Evolutionary conservation across 371 early-diverging fungal genomes (phyloP).

Genomic region (Parasitella parasitica): DNA sequence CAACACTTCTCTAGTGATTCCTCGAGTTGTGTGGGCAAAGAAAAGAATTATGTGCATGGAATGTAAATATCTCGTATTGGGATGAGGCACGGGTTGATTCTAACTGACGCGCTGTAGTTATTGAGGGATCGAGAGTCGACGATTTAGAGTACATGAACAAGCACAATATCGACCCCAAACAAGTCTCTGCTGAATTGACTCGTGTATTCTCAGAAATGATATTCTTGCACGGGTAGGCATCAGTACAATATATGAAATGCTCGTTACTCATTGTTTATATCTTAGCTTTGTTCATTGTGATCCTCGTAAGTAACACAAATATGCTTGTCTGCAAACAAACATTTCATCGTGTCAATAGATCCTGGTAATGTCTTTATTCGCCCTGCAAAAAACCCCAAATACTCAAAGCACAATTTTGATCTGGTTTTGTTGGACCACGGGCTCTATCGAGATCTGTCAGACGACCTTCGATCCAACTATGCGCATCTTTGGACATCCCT

Average conservation of each 20-base stretch:
- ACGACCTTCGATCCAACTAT: slow-evolving; percentile 80
- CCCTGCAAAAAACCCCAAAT: slow-evolving; percentile 46
- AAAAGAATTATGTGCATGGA: slow-evolving; percentile 76
- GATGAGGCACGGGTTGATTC: too few relatives aligned
- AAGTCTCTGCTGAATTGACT: slow-evolving; percentile 74
- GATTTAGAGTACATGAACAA: slow-evolving; percentile 66
- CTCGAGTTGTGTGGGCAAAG: slow-evolving; percentile 66
- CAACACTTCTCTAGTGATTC: slow-evolving; percentile 56
- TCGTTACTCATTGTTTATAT: not conserved
- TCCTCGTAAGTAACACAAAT: slow-evolving; percentile 54
- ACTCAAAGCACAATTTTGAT: slow-evolving; percentile 76
- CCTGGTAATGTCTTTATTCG: slow-evolving; percentile 78
- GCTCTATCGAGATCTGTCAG: slow-evolving; percentile 78
- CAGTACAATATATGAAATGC: not conserved
- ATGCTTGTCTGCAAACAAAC: not conserved
- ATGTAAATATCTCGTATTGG: slow-evolving; percentile 44
- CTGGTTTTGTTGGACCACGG: slow-evolving; percentile 93
- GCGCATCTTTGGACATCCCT: slow-evolving; percentile 87
- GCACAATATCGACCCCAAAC: slow-evolving; percentile 69
- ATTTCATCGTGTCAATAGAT: slow-evolving; percentile 23
- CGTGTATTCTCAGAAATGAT: slow-evolving; percentile 89
- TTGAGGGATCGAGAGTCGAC: slow-evolving; percentile 76
- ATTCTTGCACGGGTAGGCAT: slow-evolving; percentile 72
- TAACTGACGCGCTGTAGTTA: slow-evolving; percentile 31
- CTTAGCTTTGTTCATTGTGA: slow-evolving; percentile 74